phyloP scores from a whole-genome alignment of 805 yeast genomes.

The Nakazawaea pomicola region DNA sequence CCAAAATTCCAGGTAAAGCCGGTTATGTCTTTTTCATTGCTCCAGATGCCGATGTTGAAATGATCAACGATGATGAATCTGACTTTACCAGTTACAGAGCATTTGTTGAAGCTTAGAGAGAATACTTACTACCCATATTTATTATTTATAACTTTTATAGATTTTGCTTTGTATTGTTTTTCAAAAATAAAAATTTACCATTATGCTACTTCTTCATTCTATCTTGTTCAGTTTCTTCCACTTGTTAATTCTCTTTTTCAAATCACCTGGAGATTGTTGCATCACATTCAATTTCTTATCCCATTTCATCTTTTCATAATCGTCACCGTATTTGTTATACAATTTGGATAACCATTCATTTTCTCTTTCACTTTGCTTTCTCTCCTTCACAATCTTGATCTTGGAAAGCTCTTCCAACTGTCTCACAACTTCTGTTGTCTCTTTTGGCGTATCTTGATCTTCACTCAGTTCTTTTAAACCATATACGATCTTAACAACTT shows the following conservation, averaged over 20 bases:
- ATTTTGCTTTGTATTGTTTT: neutral
- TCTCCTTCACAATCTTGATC: slow-evolving; percentile 38
- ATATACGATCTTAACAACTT: slow-evolving; percentile 61
- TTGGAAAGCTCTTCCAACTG: slow-evolving; percentile 62
- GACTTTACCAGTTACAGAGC: slow-evolving; percentile 85
- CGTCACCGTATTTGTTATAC: slow-evolving; percentile 78
- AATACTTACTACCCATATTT: too few species aligned
- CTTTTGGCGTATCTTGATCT: neutral
- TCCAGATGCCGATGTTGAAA: slow-evolving; percentile 63
- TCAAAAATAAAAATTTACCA: neutral
- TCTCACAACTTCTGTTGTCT: slow-evolving; percentile 52
- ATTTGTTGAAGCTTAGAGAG: slow-evolving; percentile 62
- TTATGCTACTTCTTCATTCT: too few species aligned
- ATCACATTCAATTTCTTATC: slow-evolving; percentile 78
- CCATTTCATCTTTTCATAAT: slow-evolving; percentile 87
- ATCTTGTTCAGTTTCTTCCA: slow-evolving; percentile 47
- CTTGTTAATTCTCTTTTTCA: slow-evolving; percentile 62
- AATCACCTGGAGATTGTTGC: slow-evolving; percentile 83
- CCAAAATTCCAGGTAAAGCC: slow-evolving; percentile 45
- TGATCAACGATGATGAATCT: slow-evolving; percentile 42
- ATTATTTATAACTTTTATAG: slow-evolving; percentile 2
- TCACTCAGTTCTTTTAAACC: slow-evolving; percentile 71
- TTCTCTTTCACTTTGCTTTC: slow-evolving; percentile 68
- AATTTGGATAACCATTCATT: slow-evolving; percentile 61
- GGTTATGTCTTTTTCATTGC: slow-evolving; percentile 87